These are phyloP conservation scores for Clohesyomyces aquaticus DNA, from an alignment of 495 filamentous ascomycete genomes.

Conservation along the genomic window DNA sequence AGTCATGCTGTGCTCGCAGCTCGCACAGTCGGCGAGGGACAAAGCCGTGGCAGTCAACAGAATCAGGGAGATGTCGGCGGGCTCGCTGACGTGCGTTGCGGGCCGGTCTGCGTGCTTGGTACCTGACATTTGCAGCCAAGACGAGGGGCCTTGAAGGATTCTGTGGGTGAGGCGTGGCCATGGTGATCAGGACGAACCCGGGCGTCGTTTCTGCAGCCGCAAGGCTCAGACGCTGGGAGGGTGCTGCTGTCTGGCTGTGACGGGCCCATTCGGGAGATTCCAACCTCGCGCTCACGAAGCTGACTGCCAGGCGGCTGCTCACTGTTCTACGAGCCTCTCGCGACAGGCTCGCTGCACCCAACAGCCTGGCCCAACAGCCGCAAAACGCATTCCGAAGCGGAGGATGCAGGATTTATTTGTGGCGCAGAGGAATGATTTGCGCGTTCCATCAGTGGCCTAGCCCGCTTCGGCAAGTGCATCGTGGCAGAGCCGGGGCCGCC, in stretches of 20 bases:
- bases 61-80: too few relatives aligned
- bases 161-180: background rate
- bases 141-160: background rate
- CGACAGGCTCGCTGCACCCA: background rate
- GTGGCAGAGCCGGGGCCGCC: background rate
- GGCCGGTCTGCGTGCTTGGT: background rate
- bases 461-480: background rate
- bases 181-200: background rate
- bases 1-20: background rate
- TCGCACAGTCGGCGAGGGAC: too few relatives aligned
- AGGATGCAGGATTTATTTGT: background rate
- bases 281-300: background rate
- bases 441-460: background rate
- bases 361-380: background rate
- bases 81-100: too few relatives aligned
- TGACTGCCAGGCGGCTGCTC: background rate
- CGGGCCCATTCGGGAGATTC: background rate
- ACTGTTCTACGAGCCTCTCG: background rate
- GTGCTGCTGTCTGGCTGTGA: background rate
- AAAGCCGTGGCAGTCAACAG: too few relatives aligned
- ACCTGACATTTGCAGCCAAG: background rate
- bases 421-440: background rate
- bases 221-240: background rate
- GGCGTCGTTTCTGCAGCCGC: background rate
- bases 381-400: background rate